Conservation (phyloP, 805 yeast species). For the Sugiyamaella americana region DNA sequence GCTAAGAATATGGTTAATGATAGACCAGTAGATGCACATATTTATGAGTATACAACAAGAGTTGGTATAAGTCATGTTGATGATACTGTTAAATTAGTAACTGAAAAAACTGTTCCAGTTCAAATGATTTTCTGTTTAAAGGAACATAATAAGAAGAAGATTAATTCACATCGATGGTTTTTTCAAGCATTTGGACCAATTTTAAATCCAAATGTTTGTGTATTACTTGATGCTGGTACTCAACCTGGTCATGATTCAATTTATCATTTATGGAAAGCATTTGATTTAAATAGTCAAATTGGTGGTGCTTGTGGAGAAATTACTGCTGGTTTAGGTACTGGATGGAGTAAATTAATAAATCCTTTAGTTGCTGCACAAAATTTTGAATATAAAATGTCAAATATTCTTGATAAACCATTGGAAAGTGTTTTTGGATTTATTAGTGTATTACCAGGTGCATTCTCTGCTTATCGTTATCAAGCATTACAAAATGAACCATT, state of each 20-base stretch:
- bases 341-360: constrained; percentile 51
- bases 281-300: constrained; percentile 64
- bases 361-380: constrained; percentile 96
- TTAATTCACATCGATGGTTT: constrained; percentile 97
- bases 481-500: constrained; percentile 75
- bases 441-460: constrained; percentile 93
- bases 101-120: constrained; percentile 67
- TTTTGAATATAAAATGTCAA: constrained; percentile 93
- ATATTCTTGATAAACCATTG: constrained; percentile 90
- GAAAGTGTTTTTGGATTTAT: constrained; percentile 94
- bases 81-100: constrained; percentile 53
- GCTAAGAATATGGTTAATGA: constrained; percentile 88
- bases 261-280: constrained; percentile 85
- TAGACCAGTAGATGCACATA: constrained; percentile 72
- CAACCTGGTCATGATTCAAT: constrained; percentile 80
- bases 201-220: constrained; percentile 84
- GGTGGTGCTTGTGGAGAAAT: constrained; percentile 99
- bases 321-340: constrained; percentile 71
- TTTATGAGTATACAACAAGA: constrained; percentile 90
- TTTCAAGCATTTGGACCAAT: constrained; percentile 92
- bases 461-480: constrained; percentile 83
- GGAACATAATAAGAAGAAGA: constrained; percentile 86
- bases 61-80: constrained; percentile 68
- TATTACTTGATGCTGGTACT: constrained; percentile 90
- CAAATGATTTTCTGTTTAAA: constrained; percentile 88